A percentile compares a stretch with the other conserved stretches of the same genome.
Conservation (phyloP, 352 stramenopile species). For the Globisporangium spiculum region DNA sequence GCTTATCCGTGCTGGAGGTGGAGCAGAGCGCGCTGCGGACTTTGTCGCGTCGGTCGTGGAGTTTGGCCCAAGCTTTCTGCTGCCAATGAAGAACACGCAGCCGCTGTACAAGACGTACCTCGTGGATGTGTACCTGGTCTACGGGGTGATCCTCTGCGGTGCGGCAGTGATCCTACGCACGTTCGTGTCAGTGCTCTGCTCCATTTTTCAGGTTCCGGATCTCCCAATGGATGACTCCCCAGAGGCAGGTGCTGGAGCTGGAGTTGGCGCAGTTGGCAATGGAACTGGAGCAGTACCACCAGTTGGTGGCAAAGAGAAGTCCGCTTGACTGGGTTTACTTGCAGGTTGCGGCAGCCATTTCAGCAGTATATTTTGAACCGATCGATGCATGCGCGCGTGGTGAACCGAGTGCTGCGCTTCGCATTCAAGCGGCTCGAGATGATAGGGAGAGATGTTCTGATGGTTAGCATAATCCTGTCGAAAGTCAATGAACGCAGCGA, state of each 20-base stretch:
- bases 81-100: slow-evolving; percentile 58
- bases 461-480: too few relatives aligned
- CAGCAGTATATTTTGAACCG: too few relatives aligned
- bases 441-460: too few relatives aligned
- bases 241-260: neutral
- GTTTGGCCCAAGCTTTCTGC: slow-evolving; percentile 46
- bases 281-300: neutral
- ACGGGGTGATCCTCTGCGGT: slow-evolving; percentile 77
- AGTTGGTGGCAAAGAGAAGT: slow-evolving; percentile 9
- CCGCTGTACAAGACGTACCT: slow-evolving; percentile 83
- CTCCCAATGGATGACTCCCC: neutral
- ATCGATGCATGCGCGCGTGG: too few relatives aligned
- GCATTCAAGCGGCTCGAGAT: too few relatives aligned
- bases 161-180: slow-evolving; percentile 81
- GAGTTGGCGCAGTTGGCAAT: neutral
- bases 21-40: slow-evolving; percentile 47
- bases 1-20: slow-evolving; percentile 59
- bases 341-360: neutral
- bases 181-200: slow-evolving; percentile 63
- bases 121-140: slow-evolving; percentile 85
- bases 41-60: slow-evolving; percentile 52
- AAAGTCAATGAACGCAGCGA: too few relatives aligned
- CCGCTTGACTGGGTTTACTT: neutral
- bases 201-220: slow-evolving; percentile 52
- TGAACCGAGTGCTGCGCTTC: too few relatives aligned